Evolutionary conservation across 177 flowering plant species (phyloP).

Genomic region (Tripterygium wilfordii): DNA sequence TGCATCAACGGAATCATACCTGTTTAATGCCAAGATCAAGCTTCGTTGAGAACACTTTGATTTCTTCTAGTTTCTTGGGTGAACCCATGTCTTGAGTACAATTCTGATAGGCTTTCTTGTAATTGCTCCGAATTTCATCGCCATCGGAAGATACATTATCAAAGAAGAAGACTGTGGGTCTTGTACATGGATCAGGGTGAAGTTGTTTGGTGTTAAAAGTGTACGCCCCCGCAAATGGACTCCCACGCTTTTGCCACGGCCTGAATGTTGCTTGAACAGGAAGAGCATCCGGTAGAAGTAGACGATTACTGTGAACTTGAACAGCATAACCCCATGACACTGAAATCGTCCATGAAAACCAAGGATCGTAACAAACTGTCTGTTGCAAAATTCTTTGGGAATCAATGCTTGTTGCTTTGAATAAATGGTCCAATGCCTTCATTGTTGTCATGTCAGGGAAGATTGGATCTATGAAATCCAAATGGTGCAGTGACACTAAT

Average conservation of each 20-base stretch:
- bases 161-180: conserved; percentile 46
- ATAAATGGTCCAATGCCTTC: conserved; percentile 36
- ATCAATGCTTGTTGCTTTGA: conserved; percentile 36
- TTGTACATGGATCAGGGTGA: conserved; percentile 37
- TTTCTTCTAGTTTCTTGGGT: conserved; percentile 38
- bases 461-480: conserved; percentile 48
- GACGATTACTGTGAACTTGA: conserved; percentile 33
- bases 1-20: conserved; percentile 23
- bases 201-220: conserved; percentile 28
- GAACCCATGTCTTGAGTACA: conserved; percentile 31
- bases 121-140: conserved; percentile 22
- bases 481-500: conserved; percentile 56
- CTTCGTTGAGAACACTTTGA: conserved; percentile 47
- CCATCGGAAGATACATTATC: conserved; percentile 18
- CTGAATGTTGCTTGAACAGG: conserved; percentile 38
- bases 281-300: conserved; percentile 40
- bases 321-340: conserved; percentile 76
- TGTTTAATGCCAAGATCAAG: conserved; percentile 34
- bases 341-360: conserved; percentile 62
- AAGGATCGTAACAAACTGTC: conserved; percentile 59
- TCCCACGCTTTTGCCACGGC: conserved; percentile 40
- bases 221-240: conserved; percentile 5
- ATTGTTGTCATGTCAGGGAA: conserved; percentile 56
- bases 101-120: conserved; percentile 27
- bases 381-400: conserved; percentile 57